Base-by-base conservation (phyloP, 805 yeast species). In the Myxozyma mucilagina region DNA sequence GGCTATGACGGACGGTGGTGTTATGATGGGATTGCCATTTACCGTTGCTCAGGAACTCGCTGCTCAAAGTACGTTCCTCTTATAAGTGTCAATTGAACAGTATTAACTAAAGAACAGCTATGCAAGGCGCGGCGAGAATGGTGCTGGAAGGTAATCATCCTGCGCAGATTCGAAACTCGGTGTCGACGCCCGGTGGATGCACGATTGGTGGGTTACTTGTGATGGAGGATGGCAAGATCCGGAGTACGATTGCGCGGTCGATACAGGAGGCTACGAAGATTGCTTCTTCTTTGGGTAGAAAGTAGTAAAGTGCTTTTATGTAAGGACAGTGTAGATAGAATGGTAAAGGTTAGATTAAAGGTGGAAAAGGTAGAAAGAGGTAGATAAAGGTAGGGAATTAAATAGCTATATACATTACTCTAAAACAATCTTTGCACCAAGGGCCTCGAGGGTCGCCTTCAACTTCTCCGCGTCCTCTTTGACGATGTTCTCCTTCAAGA, bases 401-500 rank as follows among this genome's bases (percentile, higher is more conserved):
- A n/a, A 18, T 35, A 35, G 9, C 13, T 9, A n/a, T 24, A 9
- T 16, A 31, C 20, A 14, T 45, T 85, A 94, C 81, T 94, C 99
- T 74, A 94, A 80, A 60, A 84, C 69, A 72, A 94, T 83, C 83
- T 94, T 94, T 67, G 96, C 99, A 76, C 99, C 99, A 71, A 93
- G 83, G 56, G 85, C 94, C 80, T 94, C 99, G 73, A 94, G 82
- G 65, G 96, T 85, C 63, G 89, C 81, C 82, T 94, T 93, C 75
- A 94, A 87, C 83, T 92, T 91, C 72, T 93, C 97, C 68, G 98
- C 98, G 71, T 94, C 99, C 74, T 90, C 99, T 82, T 94, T 94
- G 65, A 96, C 87, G 64, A 94, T 91, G 71, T 91, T 90, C 71
- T 94, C 99, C 80, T 94, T 94, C 76, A 94, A 81, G 49, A 89